Evolutionary conservation across 1,284 basidiomycete species (phyloP).

Genomic region (Hemileia vastatrix): DNA sequence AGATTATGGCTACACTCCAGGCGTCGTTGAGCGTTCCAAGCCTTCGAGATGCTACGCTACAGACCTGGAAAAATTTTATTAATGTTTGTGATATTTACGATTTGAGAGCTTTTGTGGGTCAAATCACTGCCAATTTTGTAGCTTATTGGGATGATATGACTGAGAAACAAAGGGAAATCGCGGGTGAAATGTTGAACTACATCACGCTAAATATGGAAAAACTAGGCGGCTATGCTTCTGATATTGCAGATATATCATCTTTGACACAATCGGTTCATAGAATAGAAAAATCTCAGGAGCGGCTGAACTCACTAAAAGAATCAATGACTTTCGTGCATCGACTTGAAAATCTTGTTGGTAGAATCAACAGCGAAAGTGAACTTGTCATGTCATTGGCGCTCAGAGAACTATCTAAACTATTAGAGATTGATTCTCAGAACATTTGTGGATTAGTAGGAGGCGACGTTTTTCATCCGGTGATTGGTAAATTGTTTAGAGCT

Average conservation of each 20-base stretch:
- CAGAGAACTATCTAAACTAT: constrained; percentile 62
- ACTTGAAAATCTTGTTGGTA: constrained; percentile 62
- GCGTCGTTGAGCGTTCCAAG: constrained; percentile 65
- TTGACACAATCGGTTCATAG: constrained; percentile 56
- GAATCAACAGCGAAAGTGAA: constrained; percentile 68
- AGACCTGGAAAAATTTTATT: constrained; percentile 74
- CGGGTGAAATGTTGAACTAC: constrained; percentile 58
- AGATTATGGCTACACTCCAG: constrained; percentile 97
- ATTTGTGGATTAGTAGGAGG: constrained; percentile 61
- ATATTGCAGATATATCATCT: constrained; percentile 60
- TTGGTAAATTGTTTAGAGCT: constrained; percentile 61
- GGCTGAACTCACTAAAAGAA: constrained; percentile 52
- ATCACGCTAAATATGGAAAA: constrained; percentile 57
- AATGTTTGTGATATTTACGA: constrained; percentile 60
- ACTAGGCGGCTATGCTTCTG: constrained; percentile 57
- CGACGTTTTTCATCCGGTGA: constrained; percentile 70
- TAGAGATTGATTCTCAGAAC: constrained; percentile 52
- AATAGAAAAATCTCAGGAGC: constrained; percentile 51
- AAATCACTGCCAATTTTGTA: constrained; percentile 76
- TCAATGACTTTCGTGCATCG: constrained; percentile 53
- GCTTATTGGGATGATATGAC: constrained; percentile 65
- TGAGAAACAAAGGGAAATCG: constrained; percentile 51
- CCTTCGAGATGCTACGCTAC: constrained; percentile 66
- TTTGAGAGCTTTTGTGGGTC: constrained; percentile 72
- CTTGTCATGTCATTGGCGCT: constrained; percentile 69